Percentiles rank a stretch among this genome's conserved stretches.
Conservation (phyloP, 2,329 filamentous ascomycete genomes). For the Didymella segeticola region DNA sequence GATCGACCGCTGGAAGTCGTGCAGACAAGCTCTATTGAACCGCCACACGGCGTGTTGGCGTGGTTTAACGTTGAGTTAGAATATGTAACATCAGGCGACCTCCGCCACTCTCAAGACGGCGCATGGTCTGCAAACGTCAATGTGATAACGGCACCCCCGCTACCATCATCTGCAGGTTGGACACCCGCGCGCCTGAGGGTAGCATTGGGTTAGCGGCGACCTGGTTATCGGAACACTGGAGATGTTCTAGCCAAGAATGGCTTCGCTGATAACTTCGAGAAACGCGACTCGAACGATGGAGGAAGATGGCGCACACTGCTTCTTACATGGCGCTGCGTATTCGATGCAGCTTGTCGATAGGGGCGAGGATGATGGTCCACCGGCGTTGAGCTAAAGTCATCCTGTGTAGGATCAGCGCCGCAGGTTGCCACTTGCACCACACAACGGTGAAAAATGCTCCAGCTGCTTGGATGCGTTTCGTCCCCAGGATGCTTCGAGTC, state of each 20-base stretch:
- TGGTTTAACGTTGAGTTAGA: not conserved
- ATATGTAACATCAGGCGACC: conserved; percentile 31
- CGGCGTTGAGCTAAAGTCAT: conserved; percentile 17
- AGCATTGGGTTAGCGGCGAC: conserved; percentile 27
- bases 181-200: conserved; percentile 22
- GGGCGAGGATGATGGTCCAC: conserved; percentile 17
- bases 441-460: conserved; percentile 1
- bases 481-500: not conserved
- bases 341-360: conserved; percentile 21
- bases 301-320: conserved; percentile 21
- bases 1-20: conserved; percentile 9
- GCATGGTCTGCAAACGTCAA: conserved; percentile 24
- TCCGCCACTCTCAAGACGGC: conserved; percentile 25
- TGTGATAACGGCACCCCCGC: conserved; percentile 26
- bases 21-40: conserved; percentile 17
- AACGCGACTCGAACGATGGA: conserved; percentile 18
- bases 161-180: conserved; percentile 22
- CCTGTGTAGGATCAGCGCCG: conserved; percentile 22
- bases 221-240: conserved; percentile 34
- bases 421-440: conserved; percentile 17
- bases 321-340: conserved; percentile 19
- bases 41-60: conserved; percentile 12
- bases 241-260: conserved; percentile 6
- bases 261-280: conserved; percentile 26
- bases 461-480: not conserved